Base-by-base conservation (phyloP, 306 rosid genomes). In the Ormosia semicastrata region DNA sequence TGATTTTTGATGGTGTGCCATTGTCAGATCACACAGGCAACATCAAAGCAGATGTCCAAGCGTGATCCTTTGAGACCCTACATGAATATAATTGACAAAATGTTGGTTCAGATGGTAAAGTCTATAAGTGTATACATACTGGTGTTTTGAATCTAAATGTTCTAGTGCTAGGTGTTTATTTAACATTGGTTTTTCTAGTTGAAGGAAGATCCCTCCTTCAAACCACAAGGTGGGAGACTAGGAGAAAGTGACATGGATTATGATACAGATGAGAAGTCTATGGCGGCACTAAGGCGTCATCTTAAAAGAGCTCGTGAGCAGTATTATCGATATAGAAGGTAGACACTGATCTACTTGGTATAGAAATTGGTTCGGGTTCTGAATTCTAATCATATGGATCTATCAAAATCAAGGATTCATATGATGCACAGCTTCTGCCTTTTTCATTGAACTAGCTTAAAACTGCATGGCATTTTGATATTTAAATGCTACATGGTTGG, bases 161-260 rank as follows among this genome's bases (percentile, higher is more conserved):
- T 86, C 7, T 24, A 33, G 15, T 6, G 47, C 41, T 40, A 83
- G 18, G 41, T 66, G 69, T 67, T 80, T 64, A 78, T 75, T 37
- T 71, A 49, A 57, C 65, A 66, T 57, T 63, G 14, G 30, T n/a
- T 83, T 32, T 79, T 54, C 77, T 84, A 95, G 99, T 86, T 95
- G 75, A 90, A 80, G 85, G 94, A 93, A 74, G 99, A 95, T 68
- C 97, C 99, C 47, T 89, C 99, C 70, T 95, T 95, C 88, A 95
- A 93, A 84, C 99, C 99, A 40, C 99, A 93, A 81, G 99, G 99
- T 78, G 99, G 99, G 4, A 89, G 85, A 68, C 84, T 95, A 32
- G 98, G 99, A 74, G 96, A 95, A 85, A 90, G 88, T 17, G 98
- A 95, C 85, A 93, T 95, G 99, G 99, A 92, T 81, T 93, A 95